A percentile compares a stretch with the other conserved stretches of the same genome.
phyloP scores from a whole-genome alignment of 2,329 filamentous ascomycete genomes.

The Colletotrichum sp. region DNA sequence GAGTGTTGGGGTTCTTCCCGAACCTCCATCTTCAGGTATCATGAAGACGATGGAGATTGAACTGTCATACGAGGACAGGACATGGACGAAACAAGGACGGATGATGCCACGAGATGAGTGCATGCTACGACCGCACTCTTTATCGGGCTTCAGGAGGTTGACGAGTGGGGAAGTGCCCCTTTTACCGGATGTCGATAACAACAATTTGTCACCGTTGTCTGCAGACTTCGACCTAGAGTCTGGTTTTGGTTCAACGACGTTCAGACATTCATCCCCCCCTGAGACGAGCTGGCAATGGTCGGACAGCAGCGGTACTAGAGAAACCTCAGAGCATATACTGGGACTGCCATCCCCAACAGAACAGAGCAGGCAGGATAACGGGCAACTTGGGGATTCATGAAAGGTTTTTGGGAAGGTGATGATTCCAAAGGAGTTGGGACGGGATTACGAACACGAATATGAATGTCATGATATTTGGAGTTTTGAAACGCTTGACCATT shows the following conservation, averaged over 20 bases:
- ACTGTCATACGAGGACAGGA: slow-evolving; percentile 3
- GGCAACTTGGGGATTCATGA: neutral
- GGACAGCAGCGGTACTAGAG: neutral
- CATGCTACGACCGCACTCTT: neutral
- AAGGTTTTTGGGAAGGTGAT: neutral
- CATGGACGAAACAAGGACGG: neutral
- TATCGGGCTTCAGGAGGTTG: neutral
- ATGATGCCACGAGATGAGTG: neutral
- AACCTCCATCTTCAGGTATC: slow-evolving; percentile 1
- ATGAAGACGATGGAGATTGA: slow-evolving; percentile 18
- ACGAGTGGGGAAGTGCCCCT: neutral
- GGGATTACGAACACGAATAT: neutral
- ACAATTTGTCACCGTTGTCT: neutral
- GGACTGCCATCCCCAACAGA: neutral
- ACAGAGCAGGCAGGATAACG: neutral
- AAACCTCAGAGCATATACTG: neutral
- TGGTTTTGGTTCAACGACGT: neutral
- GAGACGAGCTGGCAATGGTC: neutral
- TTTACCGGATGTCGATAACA: neutral
- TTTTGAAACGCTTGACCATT: neutral
- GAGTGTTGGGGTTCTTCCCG: neutral
- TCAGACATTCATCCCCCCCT: neutral
- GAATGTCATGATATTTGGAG: neutral
- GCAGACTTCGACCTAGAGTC: neutral
- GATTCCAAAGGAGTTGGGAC: accelerated